Evolutionary conservation across 2,329 filamentous ascomycete genomes (phyloP), one percentile per base, ranked within the genome.

Genomic region (Mariannaea sp.): DNA sequence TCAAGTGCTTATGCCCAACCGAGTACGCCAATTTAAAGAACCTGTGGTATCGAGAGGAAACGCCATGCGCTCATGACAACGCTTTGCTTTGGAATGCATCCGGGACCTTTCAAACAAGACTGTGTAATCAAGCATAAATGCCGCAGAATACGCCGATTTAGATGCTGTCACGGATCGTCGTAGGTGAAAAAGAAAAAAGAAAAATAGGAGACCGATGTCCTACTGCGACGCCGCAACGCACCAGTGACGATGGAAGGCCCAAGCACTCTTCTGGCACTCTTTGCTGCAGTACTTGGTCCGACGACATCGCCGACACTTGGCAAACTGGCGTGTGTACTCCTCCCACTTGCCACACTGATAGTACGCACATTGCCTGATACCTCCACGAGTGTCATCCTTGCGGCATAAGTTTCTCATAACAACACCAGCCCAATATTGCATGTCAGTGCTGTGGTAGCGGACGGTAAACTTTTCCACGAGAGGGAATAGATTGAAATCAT

Each of bases 251-350:
- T 99, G 94, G 74, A 92, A 97, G 22, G 94, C 92, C 94, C 94
- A 99, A 8, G 94, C 95, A 65, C 90, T 95, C 80, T 97, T 97
- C 76, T 99, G 94, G 75, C 94, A 99, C 73, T 99, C 94, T 75
- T 99, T 99, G 82, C 92, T 97, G 85, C 94, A 99, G 77, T 97
- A 97, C 74, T 99, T 99, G 57, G 94, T 99, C 61, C 94, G 86
- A 64, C 94, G 86, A 76, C 94, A 99, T 60, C 94, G 87, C 61
- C 94, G 87, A 76, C 94, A 99, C 76, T 99, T 99, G 64, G 94
- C 94, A 73, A 99, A 99, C 70, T 99, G 93, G 57, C 94, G 86
- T 32, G 93, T 92, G 71, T 86, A 97, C 74, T 97, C 90, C 73
- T 99, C 94, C 94, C 94, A 99, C 71, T 96, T 97, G 56, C 93